phyloP scores from a whole-genome alignment of 139 green algal species.

The Coccomyxa sp. region DNA sequence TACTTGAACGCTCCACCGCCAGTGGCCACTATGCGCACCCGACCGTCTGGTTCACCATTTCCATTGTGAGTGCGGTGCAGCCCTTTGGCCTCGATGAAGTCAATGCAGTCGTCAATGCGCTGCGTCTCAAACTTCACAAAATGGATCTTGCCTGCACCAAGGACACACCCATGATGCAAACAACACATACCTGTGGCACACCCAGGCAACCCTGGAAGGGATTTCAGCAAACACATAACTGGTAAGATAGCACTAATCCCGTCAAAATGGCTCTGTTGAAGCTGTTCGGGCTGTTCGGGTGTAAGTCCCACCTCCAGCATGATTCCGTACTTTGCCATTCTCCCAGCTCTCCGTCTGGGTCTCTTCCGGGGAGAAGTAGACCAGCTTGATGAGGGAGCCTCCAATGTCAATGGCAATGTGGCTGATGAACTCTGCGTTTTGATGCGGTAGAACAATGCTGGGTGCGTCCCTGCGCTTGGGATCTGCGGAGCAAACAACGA shows the following conservation, averaged over 20 bases:
- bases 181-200: too few relatives aligned
- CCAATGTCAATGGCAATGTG: constrained; percentile 96
- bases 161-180: neutral
- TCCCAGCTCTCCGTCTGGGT: neutral
- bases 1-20: constrained; percentile 87
- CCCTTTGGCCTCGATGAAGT: constrained; percentile 93
- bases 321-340: neutral
- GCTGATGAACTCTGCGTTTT: constrained; percentile 73
- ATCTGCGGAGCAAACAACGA: neutral
- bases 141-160: constrained; percentile 73
- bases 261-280: too few relatives aligned
- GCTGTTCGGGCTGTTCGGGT: too few relatives aligned
- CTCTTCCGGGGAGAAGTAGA: constrained; percentile 89
- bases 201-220: too few relatives aligned
- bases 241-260: too few relatives aligned
- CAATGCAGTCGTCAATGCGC: constrained; percentile 77
- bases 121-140: constrained; percentile 98
- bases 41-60: constrained; percentile 24
- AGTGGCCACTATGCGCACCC: constrained; percentile 60
- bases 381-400: constrained; percentile 94
- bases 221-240: too few relatives aligned
- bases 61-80: constrained; percentile 61
- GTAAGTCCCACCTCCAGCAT: constrained; percentile 1
- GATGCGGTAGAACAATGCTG: constrained; percentile 89
- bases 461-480: constrained; percentile 47